phyloP scores from a whole-genome alignment of 495 filamentous ascomycete species.

The Penicillium dipodomyicola region DNA sequence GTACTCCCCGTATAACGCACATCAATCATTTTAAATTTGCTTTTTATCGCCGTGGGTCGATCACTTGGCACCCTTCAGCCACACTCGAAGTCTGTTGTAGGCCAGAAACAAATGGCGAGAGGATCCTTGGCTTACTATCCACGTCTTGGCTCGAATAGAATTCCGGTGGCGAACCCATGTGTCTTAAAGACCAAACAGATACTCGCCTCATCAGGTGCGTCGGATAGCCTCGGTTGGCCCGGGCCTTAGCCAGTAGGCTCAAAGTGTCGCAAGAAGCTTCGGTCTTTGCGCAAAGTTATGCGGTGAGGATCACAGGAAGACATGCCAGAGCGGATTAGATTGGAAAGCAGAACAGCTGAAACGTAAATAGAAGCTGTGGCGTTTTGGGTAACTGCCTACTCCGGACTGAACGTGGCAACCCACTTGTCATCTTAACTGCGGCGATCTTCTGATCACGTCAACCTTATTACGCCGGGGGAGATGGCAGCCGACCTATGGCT shows the following conservation, averaged over 20 bases:
- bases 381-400: background rate
- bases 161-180: conserved; percentile 14
- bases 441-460: conserved; percentile 21
- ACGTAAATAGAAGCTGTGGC: conserved; percentile 3
- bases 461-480: conserved; percentile 18
- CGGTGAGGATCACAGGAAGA: background rate
- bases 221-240: conserved; percentile 22
- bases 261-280: background rate
- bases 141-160: background rate
- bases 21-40: conserved; percentile 2
- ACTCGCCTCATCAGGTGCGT: conserved; percentile 5
- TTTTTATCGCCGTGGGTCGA: conserved; percentile 4
- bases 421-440: conserved; percentile 23
- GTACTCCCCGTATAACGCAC: background rate
- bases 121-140: background rate
- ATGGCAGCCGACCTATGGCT: background rate
- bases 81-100: conserved; percentile 9
- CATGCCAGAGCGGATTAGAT: background rate
- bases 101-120: background rate
- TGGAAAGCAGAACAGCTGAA: background rate
- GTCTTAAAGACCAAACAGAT: conserved; percentile 9
- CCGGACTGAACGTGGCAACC: conserved; percentile 26
- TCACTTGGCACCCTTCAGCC: conserved; percentile 8
- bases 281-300: background rate
- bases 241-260: background rate